These are phyloP conservation scores for Thymus quinquecostatus DNA, from an alignment of 257 asterid species.

Conservation along the genomic window DNA sequence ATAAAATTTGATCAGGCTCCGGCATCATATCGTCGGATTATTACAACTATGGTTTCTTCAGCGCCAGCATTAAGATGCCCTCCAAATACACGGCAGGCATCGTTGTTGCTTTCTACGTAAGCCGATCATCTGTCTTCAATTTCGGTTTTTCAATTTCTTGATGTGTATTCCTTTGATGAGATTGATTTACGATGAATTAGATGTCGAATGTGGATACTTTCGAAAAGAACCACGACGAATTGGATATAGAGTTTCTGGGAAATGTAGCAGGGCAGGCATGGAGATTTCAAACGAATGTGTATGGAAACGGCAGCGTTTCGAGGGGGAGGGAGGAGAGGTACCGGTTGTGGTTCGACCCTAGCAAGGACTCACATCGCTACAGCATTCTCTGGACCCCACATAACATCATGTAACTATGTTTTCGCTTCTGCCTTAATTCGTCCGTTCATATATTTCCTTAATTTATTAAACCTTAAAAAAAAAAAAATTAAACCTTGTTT, in stretches of 20 bases:
- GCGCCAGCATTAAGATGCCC: constrained; percentile 89
- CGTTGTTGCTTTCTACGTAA: constrained; percentile 89
- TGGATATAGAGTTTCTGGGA: constrained; percentile 89
- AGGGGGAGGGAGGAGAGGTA: constrained; percentile 96
- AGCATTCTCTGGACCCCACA: constrained; percentile 91
- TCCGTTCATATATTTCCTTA: too few relatives aligned
- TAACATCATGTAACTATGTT: constrained; percentile 52
- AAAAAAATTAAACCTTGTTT: too few relatives aligned
- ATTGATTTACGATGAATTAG: constrained; percentile 34
- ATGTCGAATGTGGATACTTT: constrained; percentile 87
- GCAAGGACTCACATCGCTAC: constrained; percentile 70
- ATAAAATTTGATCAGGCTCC: constrained; percentile 52
- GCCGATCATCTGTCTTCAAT: constrained; percentile 10
- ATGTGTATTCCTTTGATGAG: background rate
- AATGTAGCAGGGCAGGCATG: constrained; percentile 75
- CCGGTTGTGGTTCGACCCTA: constrained; percentile 88
- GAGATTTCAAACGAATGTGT: constrained; percentile 91
- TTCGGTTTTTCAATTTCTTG: too few relatives aligned
- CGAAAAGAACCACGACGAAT: constrained; percentile 90
- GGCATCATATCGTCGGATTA: constrained; percentile 85
- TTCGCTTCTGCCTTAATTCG: too few relatives aligned
- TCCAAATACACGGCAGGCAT: constrained; percentile 78
- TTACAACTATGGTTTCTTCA: constrained; percentile 87
- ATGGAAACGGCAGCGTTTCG: constrained; percentile 83
- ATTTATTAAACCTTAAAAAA: too few relatives aligned